These are phyloP conservation scores for Panaeolus cyanescens DNA, from an alignment of 768 basidiomycete genomes.

Conservation along the genomic window DNA sequence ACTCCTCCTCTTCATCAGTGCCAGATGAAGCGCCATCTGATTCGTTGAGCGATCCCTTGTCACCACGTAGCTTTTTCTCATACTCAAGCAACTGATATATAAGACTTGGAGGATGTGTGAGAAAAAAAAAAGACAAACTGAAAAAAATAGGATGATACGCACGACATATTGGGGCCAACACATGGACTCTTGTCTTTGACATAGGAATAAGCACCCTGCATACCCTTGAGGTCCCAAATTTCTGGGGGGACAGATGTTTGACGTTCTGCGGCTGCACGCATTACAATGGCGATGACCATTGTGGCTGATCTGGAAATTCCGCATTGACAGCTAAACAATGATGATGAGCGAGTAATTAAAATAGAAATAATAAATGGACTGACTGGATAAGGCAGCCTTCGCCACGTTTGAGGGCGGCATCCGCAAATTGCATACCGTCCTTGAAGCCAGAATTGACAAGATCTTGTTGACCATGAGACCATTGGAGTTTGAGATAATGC, in stretches of 20 bases:
- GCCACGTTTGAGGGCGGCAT: slow-evolving; percentile 71
- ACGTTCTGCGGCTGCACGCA: slow-evolving; percentile 82
- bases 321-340: slow-evolving; percentile 76
- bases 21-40: slow-evolving; percentile 55
- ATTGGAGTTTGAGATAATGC: slow-evolving; percentile 87
- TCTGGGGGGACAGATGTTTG: slow-evolving; percentile 69
- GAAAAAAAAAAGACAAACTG: slow-evolving; percentile 15
- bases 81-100: slow-evolving; percentile 95
- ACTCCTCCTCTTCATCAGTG: slow-evolving; percentile 71
- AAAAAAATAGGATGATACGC: slow-evolving; percentile 38
- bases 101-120: slow-evolving; percentile 51
- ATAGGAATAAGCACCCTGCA: slow-evolving; percentile 88
- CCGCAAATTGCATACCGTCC: slow-evolving; percentile 79
- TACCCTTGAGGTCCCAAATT: slow-evolving; percentile 79
- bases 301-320: slow-evolving; percentile 93
- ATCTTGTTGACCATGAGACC: slow-evolving; percentile 95
- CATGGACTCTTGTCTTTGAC: slow-evolving; percentile 89
- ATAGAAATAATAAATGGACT: slow-evolving; percentile 32
- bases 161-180: slow-evolving; percentile 95
- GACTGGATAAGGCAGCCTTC: slow-evolving; percentile 87
- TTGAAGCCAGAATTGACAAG: slow-evolving; percentile 80
- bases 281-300: slow-evolving; percentile 86
- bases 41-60: slow-evolving; percentile 41
- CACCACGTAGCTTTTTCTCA: slow-evolving; percentile 69
- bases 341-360: slow-evolving; percentile 20